Evolutionary conservation across 768 basidiomycete species (phyloP).

Genomic region (Russula brevipes): DNA sequence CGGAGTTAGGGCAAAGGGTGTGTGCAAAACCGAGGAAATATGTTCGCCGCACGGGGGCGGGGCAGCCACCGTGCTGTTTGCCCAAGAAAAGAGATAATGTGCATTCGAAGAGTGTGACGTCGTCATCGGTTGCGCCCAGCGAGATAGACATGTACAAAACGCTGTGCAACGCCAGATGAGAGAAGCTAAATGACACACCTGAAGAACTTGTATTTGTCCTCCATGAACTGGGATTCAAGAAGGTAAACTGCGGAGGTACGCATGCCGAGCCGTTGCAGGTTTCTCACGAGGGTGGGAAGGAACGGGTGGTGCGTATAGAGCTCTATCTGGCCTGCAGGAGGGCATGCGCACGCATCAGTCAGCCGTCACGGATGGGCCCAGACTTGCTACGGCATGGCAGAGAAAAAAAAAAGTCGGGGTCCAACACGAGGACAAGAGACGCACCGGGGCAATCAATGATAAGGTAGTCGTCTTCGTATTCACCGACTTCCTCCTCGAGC

Average conservation of each 20-base stretch:
- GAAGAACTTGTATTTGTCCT: conserved; percentile 98
- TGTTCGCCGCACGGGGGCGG: not conserved
- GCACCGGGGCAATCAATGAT: conserved; percentile 87
- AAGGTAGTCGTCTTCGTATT: conserved; percentile 93
- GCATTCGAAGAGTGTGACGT: conserved; percentile 5
- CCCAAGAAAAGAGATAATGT: not conserved
- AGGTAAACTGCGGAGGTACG: conserved; percentile 88
- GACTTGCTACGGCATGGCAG: conserved; percentile 5
- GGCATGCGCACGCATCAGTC: not conserved
- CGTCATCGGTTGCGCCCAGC: not conserved
- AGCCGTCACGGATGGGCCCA: conserved; percentile 5
- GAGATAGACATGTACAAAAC: conserved; percentile 8
- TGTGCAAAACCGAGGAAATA: not conserved
- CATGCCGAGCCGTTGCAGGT: conserved; percentile 69
- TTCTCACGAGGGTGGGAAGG: conserved; percentile 81
- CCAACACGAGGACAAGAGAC: conserved; percentile 20
- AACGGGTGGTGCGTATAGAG: conserved; percentile 98
- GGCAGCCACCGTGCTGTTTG: not conserved
- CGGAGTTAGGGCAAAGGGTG: conserved; percentile 21
- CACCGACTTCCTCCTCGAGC: conserved; percentile 93
- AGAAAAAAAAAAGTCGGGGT: conserved; percentile 2
- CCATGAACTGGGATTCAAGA: conserved; percentile 99
- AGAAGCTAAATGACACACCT: conserved; percentile 43
- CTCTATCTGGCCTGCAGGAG: conserved; percentile 82
- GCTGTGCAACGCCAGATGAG: conserved; percentile 11